These are phyloP conservation scores for Arabis alpina DNA, from an alignment of 345 rosid species.

Conservation along the genomic window DNA sequence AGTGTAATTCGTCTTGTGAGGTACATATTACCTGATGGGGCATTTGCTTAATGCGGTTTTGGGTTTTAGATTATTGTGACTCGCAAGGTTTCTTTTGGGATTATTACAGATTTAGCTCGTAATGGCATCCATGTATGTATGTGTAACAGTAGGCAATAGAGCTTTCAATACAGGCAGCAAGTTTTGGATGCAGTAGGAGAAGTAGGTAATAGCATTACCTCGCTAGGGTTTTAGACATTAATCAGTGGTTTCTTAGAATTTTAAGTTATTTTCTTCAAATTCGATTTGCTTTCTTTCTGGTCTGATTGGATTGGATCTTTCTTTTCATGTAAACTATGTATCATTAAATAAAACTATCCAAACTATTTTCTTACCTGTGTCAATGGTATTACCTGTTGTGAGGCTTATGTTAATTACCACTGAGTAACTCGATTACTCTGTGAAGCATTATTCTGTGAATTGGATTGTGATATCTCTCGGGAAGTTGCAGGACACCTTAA, in stretches of 20 bases:
- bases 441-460: not conserved
- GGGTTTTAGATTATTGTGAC: conserved; percentile 37
- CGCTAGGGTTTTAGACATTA: conserved; percentile 35
- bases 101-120: conserved; percentile 23
- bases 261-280: conserved; percentile 11
- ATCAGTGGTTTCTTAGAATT: conserved; percentile 4
- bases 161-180: conserved; percentile 43
- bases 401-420: too few relatives aligned
- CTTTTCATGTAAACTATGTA: conserved; percentile 35
- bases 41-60: conserved; percentile 39
- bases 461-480: not conserved
- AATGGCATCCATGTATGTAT: conserved; percentile 42
- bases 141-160: conserved; percentile 44
- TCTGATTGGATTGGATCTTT: conserved; percentile 18
- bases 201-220: conserved; percentile 39
- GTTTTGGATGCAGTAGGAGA: conserved; percentile 52
- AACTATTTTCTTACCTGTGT: not conserved
- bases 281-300: conserved; percentile 28
- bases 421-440: too few relatives aligned
- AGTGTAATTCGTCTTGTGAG: conserved; percentile 16
- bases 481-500: conserved; percentile 7
- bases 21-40: conserved; percentile 33
- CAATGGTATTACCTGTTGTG: too few relatives aligned
- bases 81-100: conserved; percentile 28
- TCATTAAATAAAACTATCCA: conserved; percentile 30